A percentile compares a stretch with the other conserved stretches of the same genome.
These are phyloP conservation scores for Cystobasidium pallidum DNA, from an alignment of 1,284 basidiomycete genomes.

Conservation along the genomic window DNA sequence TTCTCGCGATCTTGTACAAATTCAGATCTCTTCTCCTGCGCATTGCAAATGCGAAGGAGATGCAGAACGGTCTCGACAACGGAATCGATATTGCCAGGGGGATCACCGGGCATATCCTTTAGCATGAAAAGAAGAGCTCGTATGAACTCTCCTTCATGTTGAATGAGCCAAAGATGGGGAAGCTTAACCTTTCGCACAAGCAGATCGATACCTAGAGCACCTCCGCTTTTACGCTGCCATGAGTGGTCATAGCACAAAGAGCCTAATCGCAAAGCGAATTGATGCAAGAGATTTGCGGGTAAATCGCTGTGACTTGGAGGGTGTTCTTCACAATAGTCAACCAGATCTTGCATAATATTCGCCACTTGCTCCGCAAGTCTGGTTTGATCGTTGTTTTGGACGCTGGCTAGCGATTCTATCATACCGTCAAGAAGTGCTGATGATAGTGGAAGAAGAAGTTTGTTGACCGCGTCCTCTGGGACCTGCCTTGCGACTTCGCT, in stretches of 20 bases:
- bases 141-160: slow-evolving; percentile 87
- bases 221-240: slow-evolving; percentile 84
- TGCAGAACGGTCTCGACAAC: slow-evolving; percentile 77
- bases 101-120: slow-evolving; percentile 92
- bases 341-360: slow-evolving; percentile 32
- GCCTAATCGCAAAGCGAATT: slow-evolving; percentile 76
- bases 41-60: slow-evolving; percentile 74
- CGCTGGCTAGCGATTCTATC: slow-evolving; percentile 71
- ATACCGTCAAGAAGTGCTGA: slow-evolving; percentile 69
- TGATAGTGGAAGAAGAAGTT: slow-evolving; percentile 60
- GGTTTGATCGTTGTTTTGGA: slow-evolving; percentile 46
- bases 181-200: slow-evolving; percentile 73
- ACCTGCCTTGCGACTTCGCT: slow-evolving; percentile 57
- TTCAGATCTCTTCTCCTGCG: slow-evolving; percentile 48
- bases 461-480: slow-evolving; percentile 62
- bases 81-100: slow-evolving; percentile 78
- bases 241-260: slow-evolving; percentile 85
- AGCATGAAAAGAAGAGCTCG: slow-evolving; percentile 89
- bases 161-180: slow-evolving; percentile 77
- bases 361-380: slow-evolving; percentile 37
- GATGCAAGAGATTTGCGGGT: slow-evolving; percentile 65
- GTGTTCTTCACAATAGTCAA: slow-evolving; percentile 52
- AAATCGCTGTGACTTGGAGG: slow-evolving; percentile 56
- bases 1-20: slow-evolving; percentile 44
- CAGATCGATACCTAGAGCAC: slow-evolving; percentile 78